Base-by-base conservation (phyloP, 495 filamentous ascomycete genomes). In the Mytilinidion resinicola region DNA sequence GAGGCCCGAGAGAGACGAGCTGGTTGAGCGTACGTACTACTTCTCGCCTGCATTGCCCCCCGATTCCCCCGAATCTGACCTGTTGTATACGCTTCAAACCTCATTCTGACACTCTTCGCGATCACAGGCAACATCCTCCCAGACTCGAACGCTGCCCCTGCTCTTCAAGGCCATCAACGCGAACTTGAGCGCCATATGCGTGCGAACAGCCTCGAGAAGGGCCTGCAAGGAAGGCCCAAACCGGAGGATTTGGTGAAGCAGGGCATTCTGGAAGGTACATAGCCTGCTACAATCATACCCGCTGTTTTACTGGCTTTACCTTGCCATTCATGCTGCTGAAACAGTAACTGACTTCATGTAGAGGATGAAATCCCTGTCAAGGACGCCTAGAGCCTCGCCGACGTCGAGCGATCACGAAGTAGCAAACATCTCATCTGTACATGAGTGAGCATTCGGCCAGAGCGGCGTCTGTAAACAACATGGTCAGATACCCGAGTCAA, bases 151-250 rank as follows among this genome's bases (percentile, higher is more conserved):
- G 85, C 81, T 41, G 88, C 90, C 0, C 89, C 90, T 0, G 78
- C 84, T 0, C 72, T 96, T 38, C 84, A 85, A 62, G 88, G 84
- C 36, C 78, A 89, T 56, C 88, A 90, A 74, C 84, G 78, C 55
- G 87, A 93, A 72, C 81, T 96, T 51, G 85, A 88, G 70, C 86
- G 81, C 65, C 83, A 90, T 67, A 95, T 96, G 90, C 82, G 86
- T 17, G 85, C 82, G 50, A 86, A 96, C 69, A 85, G 79, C 35
- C 74, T 96, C 38, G 90, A 96, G 70, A 87, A 91, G 65, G 89
- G 88, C 69, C 81, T 96, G 56, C 77, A 84, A 67, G 78, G 85
- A 55, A 79, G 90, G 8, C 90, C 90, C 1, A 76, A 83, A 25
- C 85, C 86, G 4, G 87, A 90, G 56, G 79, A 86, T 35, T 71